Evolutionary conservation across 2,329 filamentous ascomycete species (phyloP).

Genomic region (Truncatella angustata): DNA sequence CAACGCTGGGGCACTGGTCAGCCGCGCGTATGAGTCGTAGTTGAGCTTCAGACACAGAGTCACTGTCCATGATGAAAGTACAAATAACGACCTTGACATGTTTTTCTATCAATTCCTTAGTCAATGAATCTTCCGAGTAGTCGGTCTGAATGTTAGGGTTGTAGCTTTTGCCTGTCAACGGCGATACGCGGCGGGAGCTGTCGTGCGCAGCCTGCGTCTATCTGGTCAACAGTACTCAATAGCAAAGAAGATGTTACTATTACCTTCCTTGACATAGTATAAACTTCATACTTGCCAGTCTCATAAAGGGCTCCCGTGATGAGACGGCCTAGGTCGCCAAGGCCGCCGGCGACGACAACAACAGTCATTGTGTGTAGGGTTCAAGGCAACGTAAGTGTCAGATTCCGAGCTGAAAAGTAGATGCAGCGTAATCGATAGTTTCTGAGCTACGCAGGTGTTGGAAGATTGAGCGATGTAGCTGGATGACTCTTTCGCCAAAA

Average conservation of each 20-base stretch:
- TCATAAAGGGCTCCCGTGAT: slow-evolving; percentile 23
- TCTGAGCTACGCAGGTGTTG: background rate
- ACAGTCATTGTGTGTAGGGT: slow-evolving; percentile 21
- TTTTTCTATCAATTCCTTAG: slow-evolving; percentile 17
- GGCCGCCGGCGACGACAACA: slow-evolving; percentile 25
- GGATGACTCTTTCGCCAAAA: background rate
- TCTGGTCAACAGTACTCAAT: slow-evolving; percentile 5
- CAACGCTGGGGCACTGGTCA: slow-evolving; percentile 25
- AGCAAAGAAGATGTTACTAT: background rate
- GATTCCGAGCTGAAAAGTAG: slow-evolving; percentile 2
- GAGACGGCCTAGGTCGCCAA: slow-evolving; percentile 22
- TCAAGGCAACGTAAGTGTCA: background rate
- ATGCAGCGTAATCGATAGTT: background rate
- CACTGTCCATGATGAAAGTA: slow-evolving; percentile 28
- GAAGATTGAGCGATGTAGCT: slow-evolving; percentile 5
- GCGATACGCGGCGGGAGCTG: slow-evolving; percentile 16
- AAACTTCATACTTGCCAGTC: slow-evolving; percentile 25
- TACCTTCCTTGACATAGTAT: slow-evolving; percentile 27
- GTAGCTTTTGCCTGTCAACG: slow-evolving; percentile 19
- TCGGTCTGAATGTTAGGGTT: slow-evolving; percentile 24
- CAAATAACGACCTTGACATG: slow-evolving; percentile 31
- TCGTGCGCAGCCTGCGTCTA: slow-evolving; percentile 12
- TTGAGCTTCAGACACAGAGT: slow-evolving; percentile 29
- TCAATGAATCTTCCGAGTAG: slow-evolving; percentile 19
- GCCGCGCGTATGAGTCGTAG: slow-evolving; percentile 31